Evolutionary conservation across 2,329 filamentous ascomycete genomes (phyloP), one percentile per base, ranked within the genome.

Genomic region (Stromatinia cepivora): DNA sequence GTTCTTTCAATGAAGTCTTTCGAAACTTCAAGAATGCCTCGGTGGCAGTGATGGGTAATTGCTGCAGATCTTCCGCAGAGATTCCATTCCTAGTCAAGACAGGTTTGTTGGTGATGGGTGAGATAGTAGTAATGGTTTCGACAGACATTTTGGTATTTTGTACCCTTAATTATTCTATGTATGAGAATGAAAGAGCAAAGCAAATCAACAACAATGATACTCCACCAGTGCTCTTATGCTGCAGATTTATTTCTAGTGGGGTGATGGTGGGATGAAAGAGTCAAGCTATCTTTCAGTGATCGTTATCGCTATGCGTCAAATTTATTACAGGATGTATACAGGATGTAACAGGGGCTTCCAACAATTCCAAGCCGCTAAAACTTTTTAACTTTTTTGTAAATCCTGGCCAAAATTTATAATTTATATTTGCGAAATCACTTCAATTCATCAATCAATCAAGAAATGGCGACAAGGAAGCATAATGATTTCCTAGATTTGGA

Each of bases 31-130:
- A 81, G 81, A 97, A 97, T 10, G 93, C 92, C 73, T 88, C 84
- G 56, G 88, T 87, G 66, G 94, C 90, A 70, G 86, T 85, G 75
- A 87, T 84, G 66, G 93, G 90, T n/a, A 97, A 83, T 69, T 85
- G 81, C 64, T 89, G 83, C 63, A 97, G 84, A 72, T 97, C 92
- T 39, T 86, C 81, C 50, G 87, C 81, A 57, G 92, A 90, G 73
- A 91, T 84, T 75, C 92, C 93, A 79, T 89, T 88, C 74, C 94
- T 89, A 71, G 90, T 92, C 74, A 97, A 81, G 79, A 98, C 88
- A 69, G 91, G 85, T 82, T 94, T 88, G 81, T 95, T 94, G 74
- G 93, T 97, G 73, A 88, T 90, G 69, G 94, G 94, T 4, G 94
- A 98, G 80, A 97, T 94, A 73, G 94, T 97, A 45, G 84, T 89